phyloP scores from a whole-genome alignment of 345 rosid species.

The Boechera stricta region DNA sequence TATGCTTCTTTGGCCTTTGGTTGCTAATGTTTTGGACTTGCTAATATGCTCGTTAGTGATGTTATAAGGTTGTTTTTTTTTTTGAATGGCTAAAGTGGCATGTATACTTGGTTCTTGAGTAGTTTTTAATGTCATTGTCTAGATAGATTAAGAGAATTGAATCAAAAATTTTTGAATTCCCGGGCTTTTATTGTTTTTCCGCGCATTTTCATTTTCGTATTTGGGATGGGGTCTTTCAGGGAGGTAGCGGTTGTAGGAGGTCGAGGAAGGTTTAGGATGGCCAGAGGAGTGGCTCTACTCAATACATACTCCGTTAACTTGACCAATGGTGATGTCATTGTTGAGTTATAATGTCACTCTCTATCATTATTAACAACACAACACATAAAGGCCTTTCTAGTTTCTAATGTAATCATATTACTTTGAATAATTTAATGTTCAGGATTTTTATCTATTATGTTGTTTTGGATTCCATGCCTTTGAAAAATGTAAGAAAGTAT shows the following conservation, averaged over 20 bases:
- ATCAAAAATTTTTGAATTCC: too few species aligned
- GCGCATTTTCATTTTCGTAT: too few species aligned
- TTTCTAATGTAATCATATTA: background rate
- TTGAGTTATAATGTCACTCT: conserved; percentile 49
- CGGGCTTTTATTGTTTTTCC: too few species aligned
- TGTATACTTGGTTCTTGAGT: too few species aligned
- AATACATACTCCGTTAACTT: conserved; percentile 41
- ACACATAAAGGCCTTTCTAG: too few species aligned
- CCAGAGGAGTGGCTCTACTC: conserved; percentile 49
- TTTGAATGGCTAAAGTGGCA: too few species aligned
- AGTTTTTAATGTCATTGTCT: too few species aligned
- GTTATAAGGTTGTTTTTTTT: too few species aligned
- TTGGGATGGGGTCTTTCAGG: background rate
- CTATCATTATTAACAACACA: conserved; percentile 42
- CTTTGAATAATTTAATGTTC: background rate
- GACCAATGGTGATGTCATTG: conserved; percentile 49
- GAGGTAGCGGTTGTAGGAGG: conserved; percentile 64
- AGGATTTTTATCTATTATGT: background rate
- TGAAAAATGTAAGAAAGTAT: background rate
- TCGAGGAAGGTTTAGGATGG: conserved; percentile 57
- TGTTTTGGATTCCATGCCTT: background rate
- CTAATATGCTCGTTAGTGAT: too few species aligned
- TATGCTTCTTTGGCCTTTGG: too few species aligned
- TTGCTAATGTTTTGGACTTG: too few species aligned
- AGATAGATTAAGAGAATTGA: too few species aligned